These are phyloP conservation scores for Colletotrichum godetiae DNA, from an alignment of 2,329 filamentous ascomycete species.

Conservation along the genomic window DNA sequence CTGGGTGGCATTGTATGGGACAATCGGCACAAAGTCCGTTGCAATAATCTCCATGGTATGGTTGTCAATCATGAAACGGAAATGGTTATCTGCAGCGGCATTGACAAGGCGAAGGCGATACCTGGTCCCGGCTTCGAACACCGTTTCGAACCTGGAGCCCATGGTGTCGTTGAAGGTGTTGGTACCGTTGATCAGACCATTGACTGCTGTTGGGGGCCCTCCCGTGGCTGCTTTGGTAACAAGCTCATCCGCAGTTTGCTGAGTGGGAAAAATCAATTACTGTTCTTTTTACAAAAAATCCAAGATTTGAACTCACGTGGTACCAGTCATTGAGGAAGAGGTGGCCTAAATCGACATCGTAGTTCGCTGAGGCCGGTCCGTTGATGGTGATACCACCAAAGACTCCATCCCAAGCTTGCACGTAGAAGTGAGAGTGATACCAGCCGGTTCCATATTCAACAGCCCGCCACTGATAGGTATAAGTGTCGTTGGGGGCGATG, in stretches of 20 bases:
- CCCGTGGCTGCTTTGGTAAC: constrained; percentile 40
- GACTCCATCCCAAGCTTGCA: constrained; percentile 64
- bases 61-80: constrained; percentile 65
- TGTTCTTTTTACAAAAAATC: no score
- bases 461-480: constrained; percentile 68
- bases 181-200: constrained; percentile 58
- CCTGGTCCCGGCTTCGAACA: constrained; percentile 53
- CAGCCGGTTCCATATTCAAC: constrained; percentile 66
- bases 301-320: constrained; percentile 43
- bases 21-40: constrained; percentile 67
- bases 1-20: constrained; percentile 61
- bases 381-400: constrained; percentile 72
- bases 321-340: constrained; percentile 71
- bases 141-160: constrained; percentile 49
- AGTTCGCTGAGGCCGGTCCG: constrained; percentile 67
- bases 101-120: constrained; percentile 63
- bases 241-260: constrained; percentile 50
- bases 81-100: constrained; percentile 54
- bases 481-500: constrained; percentile 59
- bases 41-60: constrained; percentile 69
- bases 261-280: no score
- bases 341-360: constrained; percentile 72
- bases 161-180: constrained; percentile 48
- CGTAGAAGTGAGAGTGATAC: constrained; percentile 71
- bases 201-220: constrained; percentile 54